These are phyloP conservation scores for Taiozyma onychis DNA, from an alignment of 1,139 yeast species.

Conservation along the genomic window DNA sequence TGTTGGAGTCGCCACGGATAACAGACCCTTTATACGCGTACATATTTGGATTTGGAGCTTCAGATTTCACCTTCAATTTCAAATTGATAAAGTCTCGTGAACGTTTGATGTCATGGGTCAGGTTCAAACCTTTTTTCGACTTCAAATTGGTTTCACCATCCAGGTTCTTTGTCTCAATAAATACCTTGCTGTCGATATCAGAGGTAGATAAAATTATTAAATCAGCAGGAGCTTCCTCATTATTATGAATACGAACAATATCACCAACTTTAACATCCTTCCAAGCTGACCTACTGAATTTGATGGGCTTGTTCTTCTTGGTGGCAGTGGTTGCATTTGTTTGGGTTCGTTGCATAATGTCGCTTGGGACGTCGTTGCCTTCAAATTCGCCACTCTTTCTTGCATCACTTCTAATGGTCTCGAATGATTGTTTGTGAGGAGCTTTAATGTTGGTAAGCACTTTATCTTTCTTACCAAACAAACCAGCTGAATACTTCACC, in stretches of 20 bases:
- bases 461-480: conserved; percentile 15
- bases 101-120: conserved; percentile 61
- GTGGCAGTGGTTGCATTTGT: conserved; percentile 12
- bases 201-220: conserved; percentile 72
- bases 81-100: conserved; percentile 69
- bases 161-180: conserved; percentile 87
- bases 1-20: conserved; percentile 16
- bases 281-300: conserved; percentile 74
- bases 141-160: conserved; percentile 97
- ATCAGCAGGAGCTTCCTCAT: conserved; percentile 95
- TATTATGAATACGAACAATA: conserved; percentile 72
- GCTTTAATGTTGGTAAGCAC: conserved; percentile 19
- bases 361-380: conserved; percentile 14
- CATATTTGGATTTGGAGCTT: conserved; percentile 79
- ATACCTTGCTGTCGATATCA: conserved; percentile 87
- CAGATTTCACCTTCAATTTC: conserved; percentile 83
- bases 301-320: conserved; percentile 27
- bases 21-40: conserved; percentile 74
- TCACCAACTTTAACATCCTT: conserved; percentile 89
- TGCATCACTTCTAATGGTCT: conserved; percentile 6
- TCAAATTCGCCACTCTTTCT: conserved; percentile 16
- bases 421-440: conserved; percentile 19
- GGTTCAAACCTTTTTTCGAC: conserved; percentile 65
- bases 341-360: conserved; percentile 1
- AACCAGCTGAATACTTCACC: conserved; percentile 13